Percentiles rank a stretch among this genome's conserved stretches.
These are phyloP conservation scores for Stachybotrys echinatus DNA, from an alignment of 2,329 filamentous ascomycete genomes.

Conservation along the genomic window DNA sequence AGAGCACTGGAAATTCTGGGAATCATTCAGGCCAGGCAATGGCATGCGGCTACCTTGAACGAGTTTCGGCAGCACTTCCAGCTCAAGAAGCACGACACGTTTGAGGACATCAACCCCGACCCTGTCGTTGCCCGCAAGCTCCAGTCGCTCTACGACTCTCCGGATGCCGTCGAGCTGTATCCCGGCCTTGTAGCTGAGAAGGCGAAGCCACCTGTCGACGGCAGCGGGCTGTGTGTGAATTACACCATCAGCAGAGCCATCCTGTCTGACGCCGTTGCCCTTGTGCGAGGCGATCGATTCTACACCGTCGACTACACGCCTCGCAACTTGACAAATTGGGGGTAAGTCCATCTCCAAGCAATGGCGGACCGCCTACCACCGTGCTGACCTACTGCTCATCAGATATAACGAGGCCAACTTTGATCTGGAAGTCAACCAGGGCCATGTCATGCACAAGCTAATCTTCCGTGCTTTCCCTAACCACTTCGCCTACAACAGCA, in stretches of 20 bases:
- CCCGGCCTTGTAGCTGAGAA: constrained; percentile 52
- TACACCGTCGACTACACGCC: constrained; percentile 57
- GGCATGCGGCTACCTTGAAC: constrained; percentile 47
- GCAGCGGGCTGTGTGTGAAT: constrained; percentile 44
- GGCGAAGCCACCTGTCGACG: constrained; percentile 44
- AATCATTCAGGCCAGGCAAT: constrained; percentile 38
- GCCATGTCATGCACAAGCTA: constrained; percentile 62
- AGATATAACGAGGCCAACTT: constrained; percentile 38
- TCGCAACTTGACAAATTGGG: constrained; percentile 63
- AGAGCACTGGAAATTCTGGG: constrained; percentile 42
- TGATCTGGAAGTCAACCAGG: constrained; percentile 54
- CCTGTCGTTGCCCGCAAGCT: constrained; percentile 37
- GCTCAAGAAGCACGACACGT: constrained; percentile 40
- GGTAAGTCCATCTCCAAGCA: constrained; percentile 37
- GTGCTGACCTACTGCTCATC: background rate
- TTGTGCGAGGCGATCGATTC: constrained; percentile 59
- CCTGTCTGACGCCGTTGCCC: constrained; percentile 55
- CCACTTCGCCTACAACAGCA: constrained; percentile 56
- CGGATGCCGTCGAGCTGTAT: constrained; percentile 51
- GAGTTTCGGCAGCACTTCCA: constrained; percentile 48
- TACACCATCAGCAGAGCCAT: constrained; percentile 44
- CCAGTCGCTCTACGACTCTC: constrained; percentile 42
- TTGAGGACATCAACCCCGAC: constrained; percentile 47
- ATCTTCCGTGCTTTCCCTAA: constrained; percentile 59
- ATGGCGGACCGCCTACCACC: background rate